These are phyloP conservation scores for Penicillium mononematosum DNA, from an alignment of 495 filamentous ascomycete species.

Conservation along the genomic window DNA sequence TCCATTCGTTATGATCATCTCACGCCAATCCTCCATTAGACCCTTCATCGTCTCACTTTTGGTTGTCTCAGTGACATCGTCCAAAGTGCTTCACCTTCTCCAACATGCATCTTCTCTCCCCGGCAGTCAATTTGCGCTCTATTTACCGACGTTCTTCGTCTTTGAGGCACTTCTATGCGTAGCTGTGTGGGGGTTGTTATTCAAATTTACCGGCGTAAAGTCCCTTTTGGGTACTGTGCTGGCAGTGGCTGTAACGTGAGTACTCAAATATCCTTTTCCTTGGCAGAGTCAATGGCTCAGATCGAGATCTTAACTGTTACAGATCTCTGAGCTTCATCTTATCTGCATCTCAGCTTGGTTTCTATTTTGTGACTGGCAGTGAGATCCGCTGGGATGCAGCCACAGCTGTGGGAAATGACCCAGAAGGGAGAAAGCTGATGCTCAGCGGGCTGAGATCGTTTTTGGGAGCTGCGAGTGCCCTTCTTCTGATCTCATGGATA, in stretches of 20 bases:
- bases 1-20: conserved; percentile 15
- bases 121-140: conserved; percentile 12
- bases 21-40: conserved; percentile 16
- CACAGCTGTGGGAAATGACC: conserved; percentile 24
- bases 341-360: conserved; percentile 25
- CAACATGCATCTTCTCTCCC: conserved; percentile 23
- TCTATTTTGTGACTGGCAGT: conserved; percentile 29
- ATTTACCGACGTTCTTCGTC: conserved; percentile 29
- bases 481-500: conserved; percentile 18
- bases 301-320: not conserved
- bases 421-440: conserved; percentile 26
- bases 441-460: conserved; percentile 26
- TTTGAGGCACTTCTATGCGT: conserved; percentile 18
- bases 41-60: conserved; percentile 25
- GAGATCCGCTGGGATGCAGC: conserved; percentile 30
- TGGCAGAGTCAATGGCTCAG: not conserved
- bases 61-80: conserved; percentile 18
- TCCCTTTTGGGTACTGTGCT: conserved; percentile 9
- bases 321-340: conserved; percentile 20
- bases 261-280: not conserved
- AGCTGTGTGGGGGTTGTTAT: conserved; percentile 19
- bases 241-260: conserved; percentile 16
- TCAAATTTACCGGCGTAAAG: conserved; percentile 10
- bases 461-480: conserved; percentile 12
- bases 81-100: conserved; percentile 24